Conservation (phyloP, 2,329 filamentous ascomycete species). For the Penicillium crustosum region DNA sequence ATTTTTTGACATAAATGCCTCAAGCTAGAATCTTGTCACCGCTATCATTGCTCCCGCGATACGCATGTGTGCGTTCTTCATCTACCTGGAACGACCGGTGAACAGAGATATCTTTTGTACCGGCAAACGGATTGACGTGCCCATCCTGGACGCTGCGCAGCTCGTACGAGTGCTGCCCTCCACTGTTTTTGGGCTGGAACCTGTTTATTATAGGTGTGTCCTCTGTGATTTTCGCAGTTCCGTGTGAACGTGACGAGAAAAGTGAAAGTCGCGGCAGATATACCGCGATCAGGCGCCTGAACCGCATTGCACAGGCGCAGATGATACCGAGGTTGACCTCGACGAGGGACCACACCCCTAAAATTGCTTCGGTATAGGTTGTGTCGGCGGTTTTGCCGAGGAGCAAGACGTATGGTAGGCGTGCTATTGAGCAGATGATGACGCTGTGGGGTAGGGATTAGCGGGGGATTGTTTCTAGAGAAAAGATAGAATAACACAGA, state of each 20-base stretch:
- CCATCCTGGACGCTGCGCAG: no score
- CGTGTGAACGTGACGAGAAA: no score
- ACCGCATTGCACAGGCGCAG: constrained; percentile 15
- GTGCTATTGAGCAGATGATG: neutral
- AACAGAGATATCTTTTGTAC: no score
- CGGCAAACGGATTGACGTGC: no score
- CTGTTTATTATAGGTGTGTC: no score
- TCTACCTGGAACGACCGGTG: neutral
- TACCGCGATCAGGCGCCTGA: no score
- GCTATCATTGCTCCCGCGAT: neutral
- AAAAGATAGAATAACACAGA: neutral
- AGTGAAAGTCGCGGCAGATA: no score
- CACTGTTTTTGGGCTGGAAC: no score
- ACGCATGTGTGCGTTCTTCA: neutral
- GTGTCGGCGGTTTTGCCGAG: neutral
- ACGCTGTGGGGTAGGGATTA: neutral
- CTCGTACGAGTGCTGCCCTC: no score
- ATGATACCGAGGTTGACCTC: constrained; percentile 22
- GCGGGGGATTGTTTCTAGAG: neutral
- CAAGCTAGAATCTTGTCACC: neutral
- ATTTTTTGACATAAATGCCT: neutral
- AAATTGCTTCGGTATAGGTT: constrained; percentile 1
- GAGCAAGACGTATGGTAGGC: neutral
- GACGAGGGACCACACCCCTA: constrained; percentile 16
- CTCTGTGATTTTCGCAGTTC: no score